phyloP scores from a whole-genome alignment of 495 filamentous ascomycete species.

The Lophiotrema nucula region DNA sequence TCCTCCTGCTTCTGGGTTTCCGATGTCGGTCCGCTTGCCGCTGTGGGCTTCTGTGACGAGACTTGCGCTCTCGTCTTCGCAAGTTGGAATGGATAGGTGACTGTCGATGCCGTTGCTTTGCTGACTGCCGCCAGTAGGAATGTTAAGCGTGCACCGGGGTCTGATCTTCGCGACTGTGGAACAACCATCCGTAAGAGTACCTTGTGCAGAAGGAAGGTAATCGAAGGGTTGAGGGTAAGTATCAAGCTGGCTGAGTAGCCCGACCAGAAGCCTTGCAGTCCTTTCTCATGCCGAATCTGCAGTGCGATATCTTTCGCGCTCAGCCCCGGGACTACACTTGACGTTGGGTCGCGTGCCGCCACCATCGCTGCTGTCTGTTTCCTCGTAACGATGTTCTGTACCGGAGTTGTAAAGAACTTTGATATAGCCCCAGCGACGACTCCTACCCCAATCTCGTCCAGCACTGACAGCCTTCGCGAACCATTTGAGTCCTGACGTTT shows the following conservation, averaged over 20 bases:
- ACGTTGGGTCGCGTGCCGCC: constrained; percentile 11
- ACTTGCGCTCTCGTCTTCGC: constrained; percentile 75
- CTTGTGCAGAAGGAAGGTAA: constrained; percentile 84
- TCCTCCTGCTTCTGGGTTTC: constrained; percentile 20
- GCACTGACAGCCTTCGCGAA: constrained; percentile 51
- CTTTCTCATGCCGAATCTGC: constrained; percentile 68
- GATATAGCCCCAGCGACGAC: constrained; percentile 75
- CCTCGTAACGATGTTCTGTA: constrained; percentile 79
- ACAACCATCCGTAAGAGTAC: constrained; percentile 61
- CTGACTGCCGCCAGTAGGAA: constrained; percentile 79
- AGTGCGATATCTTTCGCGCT: constrained; percentile 60
- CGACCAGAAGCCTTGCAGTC: constrained; percentile 79
- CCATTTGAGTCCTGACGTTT: constrained; percentile 48
- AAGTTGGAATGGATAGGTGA: constrained; percentile 85
- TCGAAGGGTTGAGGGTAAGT: constrained; percentile 79
- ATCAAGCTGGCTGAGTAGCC: constrained; percentile 81
- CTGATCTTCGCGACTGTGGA: constrained; percentile 49
- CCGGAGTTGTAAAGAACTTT: constrained; percentile 75
- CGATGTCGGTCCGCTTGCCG: constrained; percentile 11
- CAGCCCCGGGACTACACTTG: constrained; percentile 17
- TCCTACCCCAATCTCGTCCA: constrained; percentile 76
- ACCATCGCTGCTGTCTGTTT: constrained; percentile 68
- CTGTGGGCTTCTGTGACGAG: constrained; percentile 19
- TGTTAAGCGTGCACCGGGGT: constrained; percentile 51
- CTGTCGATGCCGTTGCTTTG: constrained; percentile 72